Percentiles rank a stretch among this genome's conserved stretches.
phyloP scores from a whole-genome alignment of 495 filamentous ascomycete genomes.

The Podospora appendiculata region DNA sequence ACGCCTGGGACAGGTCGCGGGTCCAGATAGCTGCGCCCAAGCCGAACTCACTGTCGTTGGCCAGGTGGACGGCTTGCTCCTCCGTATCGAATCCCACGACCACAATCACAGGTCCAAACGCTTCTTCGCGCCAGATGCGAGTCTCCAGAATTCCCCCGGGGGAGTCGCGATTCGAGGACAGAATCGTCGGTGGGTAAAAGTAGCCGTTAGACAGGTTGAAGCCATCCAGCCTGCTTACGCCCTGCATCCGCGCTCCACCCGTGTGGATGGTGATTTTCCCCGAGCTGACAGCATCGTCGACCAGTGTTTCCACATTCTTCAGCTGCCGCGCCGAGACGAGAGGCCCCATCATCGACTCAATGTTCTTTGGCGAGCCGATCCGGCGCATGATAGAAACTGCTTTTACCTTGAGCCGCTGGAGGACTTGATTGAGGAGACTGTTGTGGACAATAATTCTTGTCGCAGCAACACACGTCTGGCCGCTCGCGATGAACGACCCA shows the following conservation, averaged over 20 bases:
- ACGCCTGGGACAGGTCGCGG: constrained; percentile 48
- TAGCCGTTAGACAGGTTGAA: constrained; percentile 41
- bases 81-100: background rate
- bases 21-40: constrained; percentile 45
- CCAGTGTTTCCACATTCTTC: constrained; percentile 31
- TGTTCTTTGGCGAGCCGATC: constrained; percentile 45
- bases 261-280: constrained; percentile 13
- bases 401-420: constrained; percentile 27
- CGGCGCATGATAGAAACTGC: constrained; percentile 30
- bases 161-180: constrained; percentile 15
- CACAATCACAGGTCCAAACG: constrained; percentile 28
- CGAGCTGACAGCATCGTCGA: constrained; percentile 12
- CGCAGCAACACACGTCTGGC: constrained; percentile 56
- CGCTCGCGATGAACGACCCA: constrained; percentile 51
- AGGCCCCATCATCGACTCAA: constrained; percentile 35
- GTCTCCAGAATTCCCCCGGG: constrained; percentile 9
- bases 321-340: constrained; percentile 31
- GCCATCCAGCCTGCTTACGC: constrained; percentile 21
- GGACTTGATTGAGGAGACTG: constrained; percentile 33
- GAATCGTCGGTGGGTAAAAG: constrained; percentile 51
- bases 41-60: background rate
- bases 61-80: background rate
- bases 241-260: constrained; percentile 27
- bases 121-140: constrained; percentile 37
- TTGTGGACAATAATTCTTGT: constrained; percentile 50